Evolutionary conservation across 2,329 filamentous ascomycete species (phyloP), one percentile per base, ranked within the genome.

Genomic region (Exserohilum turcica): DNA sequence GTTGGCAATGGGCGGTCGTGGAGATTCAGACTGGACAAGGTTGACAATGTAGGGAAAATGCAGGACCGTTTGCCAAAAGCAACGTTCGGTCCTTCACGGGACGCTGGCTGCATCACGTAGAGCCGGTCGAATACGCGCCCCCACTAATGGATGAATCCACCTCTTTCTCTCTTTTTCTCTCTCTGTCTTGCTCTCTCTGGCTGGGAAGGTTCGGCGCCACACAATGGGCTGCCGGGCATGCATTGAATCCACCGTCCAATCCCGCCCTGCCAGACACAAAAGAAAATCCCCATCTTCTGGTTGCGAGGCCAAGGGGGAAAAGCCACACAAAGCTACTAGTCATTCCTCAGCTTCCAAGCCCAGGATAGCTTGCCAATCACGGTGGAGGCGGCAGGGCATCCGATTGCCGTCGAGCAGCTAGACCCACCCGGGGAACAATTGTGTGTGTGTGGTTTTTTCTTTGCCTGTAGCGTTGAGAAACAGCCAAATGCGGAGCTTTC

Each of bases 311-410:
- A 52, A 54, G 60, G 60, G 63, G 57, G 21, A 24, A 24, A 24
- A 24, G 40, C 56, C 52, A 56, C 47, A 48, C 42, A 54, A 44
- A 52, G 33, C 52, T 58, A 50, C 52, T 58, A 50, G 47, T 50
- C 40, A 43, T 35, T 21, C 38, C 35, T 40, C 45, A 29, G 35
- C 38, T 50, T 44, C 24, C 46, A 44, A 39, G 39, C 46, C 40
- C 24, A 56, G 44, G 52, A 40, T 18, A 31, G 29, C 24, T 51
- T 50, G 32, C 67, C 67, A 70, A 70, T 70, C 56, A 69, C 21
- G 52, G 21, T 16, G 16, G 36, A 37, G 13, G 57, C 61, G 66
- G 60, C 42, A 46, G 16, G 18, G 36, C 28, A 53, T 18, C 58
- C 60, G 58, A 6, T n/a, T 44, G 21, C 33, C 48, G 52, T 56